Base-by-base conservation (phyloP, 2,329 filamentous ascomycete species). In the Oidium heveae region DNA sequence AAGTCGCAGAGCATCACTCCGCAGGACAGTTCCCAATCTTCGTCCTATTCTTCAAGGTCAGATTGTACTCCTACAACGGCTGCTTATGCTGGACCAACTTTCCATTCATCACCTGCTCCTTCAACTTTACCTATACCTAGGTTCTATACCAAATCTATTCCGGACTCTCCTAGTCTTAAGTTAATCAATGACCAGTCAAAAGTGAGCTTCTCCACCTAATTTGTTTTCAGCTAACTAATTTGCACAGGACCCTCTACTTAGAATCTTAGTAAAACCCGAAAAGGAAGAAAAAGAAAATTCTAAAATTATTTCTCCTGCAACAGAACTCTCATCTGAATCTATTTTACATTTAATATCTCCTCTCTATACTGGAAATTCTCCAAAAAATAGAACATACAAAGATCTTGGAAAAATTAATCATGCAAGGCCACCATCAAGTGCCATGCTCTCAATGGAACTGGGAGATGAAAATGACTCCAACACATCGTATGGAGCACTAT, bases 61-160 rank as follows among this genome's bases (percentile, higher is more conserved):
- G 62, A 65, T 43, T 66, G 66, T 47, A 67, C 64, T 15, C 73
- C 72, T 22, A 70, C 72, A 20, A 55, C 57, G 37, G 53, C 61
- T 36, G 62, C 61, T 12, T 98, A 94, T 68, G 91, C 91, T 41
- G 91, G 89, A 15, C 84, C 89, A 36, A 93, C 87, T 5, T 98
- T 96, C 66, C 88, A 95, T 67, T 85, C 87, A 43, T 96, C 91
- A 9, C 91, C 91, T 20, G 89, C 88, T 1, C 84, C 91, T 0
- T 93, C 87, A 9, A 80, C 86, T 24, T 72, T 98, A 34, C 91
- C 91, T 0, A 83, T 95, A 56, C 91, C 91, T 12, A 93, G 83
- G 63, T 94, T 95, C 66, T 77, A 84, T 58, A 82, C 83, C 32
- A 88, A 83, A 62, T 80, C 85, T 0, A 73, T 84, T 13, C 80